Conservation (phyloP, 345 rosid genomes). For the Trapa incisa region DNA sequence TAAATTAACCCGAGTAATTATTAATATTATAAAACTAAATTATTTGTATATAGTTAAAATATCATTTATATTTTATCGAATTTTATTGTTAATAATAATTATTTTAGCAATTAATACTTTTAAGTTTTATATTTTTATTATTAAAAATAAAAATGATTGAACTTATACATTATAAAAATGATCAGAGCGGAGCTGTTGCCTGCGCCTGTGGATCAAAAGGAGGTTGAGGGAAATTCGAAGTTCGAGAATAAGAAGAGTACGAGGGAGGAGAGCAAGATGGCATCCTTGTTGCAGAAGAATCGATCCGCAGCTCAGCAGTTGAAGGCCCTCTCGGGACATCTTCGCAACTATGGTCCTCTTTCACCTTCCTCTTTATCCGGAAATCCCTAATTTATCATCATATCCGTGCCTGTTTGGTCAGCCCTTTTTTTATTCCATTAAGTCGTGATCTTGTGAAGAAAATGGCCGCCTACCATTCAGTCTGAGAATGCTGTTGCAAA, state of each 20-base stretch:
- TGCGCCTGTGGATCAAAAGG: too few species aligned
- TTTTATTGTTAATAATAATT: too few species aligned
- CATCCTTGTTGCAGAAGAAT: constrained; percentile 50
- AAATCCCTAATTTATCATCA: neutral
- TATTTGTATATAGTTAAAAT: too few species aligned
- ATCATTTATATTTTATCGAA: too few species aligned
- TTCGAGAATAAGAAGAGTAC: neutral
- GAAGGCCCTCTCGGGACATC: constrained; percentile 42
- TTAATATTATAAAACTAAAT: too few species aligned
- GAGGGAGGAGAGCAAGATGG: constrained; percentile 10
- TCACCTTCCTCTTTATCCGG: neutral
- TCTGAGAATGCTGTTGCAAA: neutral
- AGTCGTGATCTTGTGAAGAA: neutral
- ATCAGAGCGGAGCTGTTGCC: too few species aligned
- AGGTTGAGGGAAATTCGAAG: neutral
- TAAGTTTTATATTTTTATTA: too few species aligned
- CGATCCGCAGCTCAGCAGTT: constrained; percentile 36
- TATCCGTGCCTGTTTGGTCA: neutral
- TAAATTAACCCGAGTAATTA: too few species aligned
- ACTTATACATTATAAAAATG: too few species aligned
- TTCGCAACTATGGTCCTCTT: constrained; percentile 45
- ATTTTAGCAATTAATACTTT: too few species aligned
- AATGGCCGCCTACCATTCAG: too few species aligned
- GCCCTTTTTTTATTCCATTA: neutral
- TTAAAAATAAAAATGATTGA: too few species aligned